phyloP scores from a whole-genome alignment of 148 eudicot genomes.

The Hydrangea macrophylla region DNA sequence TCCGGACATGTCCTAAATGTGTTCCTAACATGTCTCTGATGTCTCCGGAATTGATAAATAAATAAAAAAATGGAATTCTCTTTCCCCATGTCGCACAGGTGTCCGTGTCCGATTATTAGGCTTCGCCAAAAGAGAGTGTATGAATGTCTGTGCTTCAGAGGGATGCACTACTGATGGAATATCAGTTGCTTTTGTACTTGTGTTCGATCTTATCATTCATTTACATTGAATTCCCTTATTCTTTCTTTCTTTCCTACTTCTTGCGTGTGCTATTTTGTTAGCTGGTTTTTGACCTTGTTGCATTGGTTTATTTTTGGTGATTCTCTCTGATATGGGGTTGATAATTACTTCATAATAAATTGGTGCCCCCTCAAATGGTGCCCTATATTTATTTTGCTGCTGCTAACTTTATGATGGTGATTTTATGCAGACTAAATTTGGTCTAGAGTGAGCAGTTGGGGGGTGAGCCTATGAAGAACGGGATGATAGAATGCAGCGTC shows the following conservation, averaged over 20 bases:
- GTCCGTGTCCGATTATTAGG: too few relatives aligned
- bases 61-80: too few relatives aligned
- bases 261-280: neutral
- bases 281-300: neutral
- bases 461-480: conserved; percentile 53
- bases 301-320: neutral
- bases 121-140: too few relatives aligned
- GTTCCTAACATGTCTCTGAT: too few relatives aligned
- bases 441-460: conserved; percentile 6
- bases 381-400: neutral
- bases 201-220: neutral
- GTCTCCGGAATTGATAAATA: too few relatives aligned
- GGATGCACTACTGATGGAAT: neutral
- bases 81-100: too few relatives aligned
- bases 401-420: conserved; percentile 1
- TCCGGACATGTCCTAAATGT: too few relatives aligned
- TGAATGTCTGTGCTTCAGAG: neutral
- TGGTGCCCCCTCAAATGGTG: neutral
- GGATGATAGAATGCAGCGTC: conserved; percentile 83
- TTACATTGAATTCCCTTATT: neutral
- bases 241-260: too few relatives aligned
- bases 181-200: neutral
- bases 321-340: neutral
- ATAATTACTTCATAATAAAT: neutral
- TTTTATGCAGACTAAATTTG: neutral